These are phyloP conservation scores for Combretum micranthum DNA, from an alignment of 345 rosid genomes.

Conservation along the genomic window DNA sequence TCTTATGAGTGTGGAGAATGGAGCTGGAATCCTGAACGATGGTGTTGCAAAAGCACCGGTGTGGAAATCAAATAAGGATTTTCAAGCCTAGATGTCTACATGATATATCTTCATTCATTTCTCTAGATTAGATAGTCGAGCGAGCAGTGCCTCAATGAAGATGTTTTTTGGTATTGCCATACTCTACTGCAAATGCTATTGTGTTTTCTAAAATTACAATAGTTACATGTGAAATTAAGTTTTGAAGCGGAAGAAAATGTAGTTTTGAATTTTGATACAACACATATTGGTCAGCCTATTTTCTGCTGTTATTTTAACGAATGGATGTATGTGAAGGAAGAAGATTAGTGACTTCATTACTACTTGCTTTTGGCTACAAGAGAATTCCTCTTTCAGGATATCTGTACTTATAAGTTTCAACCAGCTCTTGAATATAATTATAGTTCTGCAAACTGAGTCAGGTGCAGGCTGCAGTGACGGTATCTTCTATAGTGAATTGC, in stretches of 20 bases:
- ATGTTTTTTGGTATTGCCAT: not conserved
- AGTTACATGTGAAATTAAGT: constrained; percentile 3
- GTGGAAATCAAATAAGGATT: constrained; percentile 90
- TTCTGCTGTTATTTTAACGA: not conserved
- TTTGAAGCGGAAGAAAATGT: constrained; percentile 2
- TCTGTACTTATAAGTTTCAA: too few species aligned
- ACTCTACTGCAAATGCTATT: not conserved
- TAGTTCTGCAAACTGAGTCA: too few species aligned
- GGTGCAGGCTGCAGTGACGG: too few species aligned
- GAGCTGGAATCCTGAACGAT: constrained; percentile 56
- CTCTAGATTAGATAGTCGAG: constrained; percentile 11
- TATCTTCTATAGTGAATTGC: too few species aligned
- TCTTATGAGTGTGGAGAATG: constrained; percentile 60
- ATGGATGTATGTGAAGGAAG: too few species aligned
- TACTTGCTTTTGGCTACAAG: too few species aligned
- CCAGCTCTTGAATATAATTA: too few species aligned
- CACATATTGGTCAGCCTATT: constrained; percentile 2
- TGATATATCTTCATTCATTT: constrained; percentile 9
- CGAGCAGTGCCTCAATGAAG: not conserved
- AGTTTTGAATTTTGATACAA: constrained; percentile 7
- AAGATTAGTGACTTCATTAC: too few species aligned
- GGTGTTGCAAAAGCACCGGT: constrained; percentile 49
- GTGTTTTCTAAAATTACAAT: constrained; percentile 15
- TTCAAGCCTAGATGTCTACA: constrained; percentile 50
- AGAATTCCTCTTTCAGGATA: too few species aligned